Base-by-base conservation (phyloP, 345 rosid species). In the Euphorbia lathyris region DNA sequence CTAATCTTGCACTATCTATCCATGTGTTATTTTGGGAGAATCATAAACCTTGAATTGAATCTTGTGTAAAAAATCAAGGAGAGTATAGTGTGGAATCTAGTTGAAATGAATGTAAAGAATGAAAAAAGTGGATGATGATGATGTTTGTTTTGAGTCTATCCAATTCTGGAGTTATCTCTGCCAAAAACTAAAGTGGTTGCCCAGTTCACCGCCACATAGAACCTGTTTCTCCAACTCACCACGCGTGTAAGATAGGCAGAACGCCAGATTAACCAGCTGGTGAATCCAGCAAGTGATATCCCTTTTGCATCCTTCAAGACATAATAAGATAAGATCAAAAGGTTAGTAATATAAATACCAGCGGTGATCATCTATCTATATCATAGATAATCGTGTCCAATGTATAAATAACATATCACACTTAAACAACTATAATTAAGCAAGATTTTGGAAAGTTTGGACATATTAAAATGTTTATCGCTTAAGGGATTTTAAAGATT, bases 181-280 rank as follows among this genome's bases (percentile, higher is more conserved):
- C 96, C 96, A 40, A 89, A 89, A n/a, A 86, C 89, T 12, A 89
- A 27, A 11, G 92, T 89, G 9, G 92, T 89, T 2, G 89, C 87
- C 92, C 92, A 90, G 79, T 90, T 90, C 63, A 90, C 79, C 0
- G 86, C 89, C 65, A 87, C 90, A 16, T 87, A 87, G 65, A 90
- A 78, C 79, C 89, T 74, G 77, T 90, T 90, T 80, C 92, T 84
- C 92, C 96, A 90, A 68, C 92, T 87, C 5, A 90, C 67, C 9
- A 90, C 92, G 0, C 96, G 83, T 2, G 90, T 87, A 55, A 89
- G 87, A 63, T 89, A 84, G 9, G 96, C 96, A 7, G 88, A 90
- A 1, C 87, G 82, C 95, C 95, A 89, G 9, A 85, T 72, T 26
- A 89, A 63, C 86, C 87, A 87, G 77, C 87, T 89, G 0, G 75